Evolutionary conservation across 257 asterid genomes (phyloP), one percentile per base, ranked within the genome.

Genomic region (Echites panduratus): DNA sequence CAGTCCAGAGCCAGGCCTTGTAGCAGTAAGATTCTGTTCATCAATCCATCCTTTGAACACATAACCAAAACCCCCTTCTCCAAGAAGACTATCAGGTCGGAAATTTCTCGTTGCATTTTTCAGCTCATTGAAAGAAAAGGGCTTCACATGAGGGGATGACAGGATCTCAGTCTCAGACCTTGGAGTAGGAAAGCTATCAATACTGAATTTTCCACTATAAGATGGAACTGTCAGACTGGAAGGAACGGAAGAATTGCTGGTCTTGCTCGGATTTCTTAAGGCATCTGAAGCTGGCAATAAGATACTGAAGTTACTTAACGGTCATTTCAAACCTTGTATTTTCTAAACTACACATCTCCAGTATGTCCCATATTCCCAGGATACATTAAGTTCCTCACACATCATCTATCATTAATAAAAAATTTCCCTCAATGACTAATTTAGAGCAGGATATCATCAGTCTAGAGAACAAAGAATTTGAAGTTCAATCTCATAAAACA

Each of bases 41-140:
- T 95, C 99, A 19, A 95, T 85, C 99, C 99, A 95, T 62, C 99
- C 99, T 75, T 95, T 95, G 74, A 87, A 95, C 57, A 95, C 99
- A 73, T 76, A 90, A 22, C 99, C 98, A 29, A 95, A 95, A 69
- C 99, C 99, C 38, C 99, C 98, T 83, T 95, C 99, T 35, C 99
- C 99, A 0, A 95, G 96, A 75, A 95, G 97, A 82, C 96, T 90
- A 71, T 95, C 99, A 0, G 96, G 89, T 54, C 96, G 83, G 68
- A 92, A 95, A 76, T 95, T 95, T 73, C 98, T 83, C 0, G 98
- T 95, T 1, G 99, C 98, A 54, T 80, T 90, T 84, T 57, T 90
- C 56, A 95, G 69, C 83, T 95, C 99, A 29, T 85, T 90, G 73
- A 95, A 92, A 0, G 87, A 72, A 77, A 95, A 95, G 74, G 98